Base-by-base conservation (phyloP, 257 asterid genomes). In the Buddleja alternifolia region DNA sequence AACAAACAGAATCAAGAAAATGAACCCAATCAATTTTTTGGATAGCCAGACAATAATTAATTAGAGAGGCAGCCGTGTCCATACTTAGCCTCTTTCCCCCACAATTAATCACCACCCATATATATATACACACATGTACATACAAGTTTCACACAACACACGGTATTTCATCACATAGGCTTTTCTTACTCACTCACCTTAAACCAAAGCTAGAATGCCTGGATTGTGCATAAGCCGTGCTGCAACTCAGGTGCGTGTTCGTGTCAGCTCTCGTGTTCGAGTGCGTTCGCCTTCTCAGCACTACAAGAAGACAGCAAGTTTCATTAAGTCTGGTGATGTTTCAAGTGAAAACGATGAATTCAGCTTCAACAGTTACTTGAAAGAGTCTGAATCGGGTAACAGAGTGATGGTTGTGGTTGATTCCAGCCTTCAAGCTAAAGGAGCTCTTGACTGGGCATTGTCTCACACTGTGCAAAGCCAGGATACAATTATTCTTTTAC, bases 341-440 rank as follows among this genome's bases (percentile, higher is more conserved):
- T 77, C 88, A 44, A 73, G 75, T 58, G 83, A 80, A 16, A 44
- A 36, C 67, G 52, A 64, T 8, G 86, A 81, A n/a, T 60, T 78
- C 75, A 67, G 78, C 69, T 80, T 78, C 81, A 70, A 63, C 19
- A 61, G 69, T 47, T 69, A 66, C 20, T 60, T 75, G 47, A 64
- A 84, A 0, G 89, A 79, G 21, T 63, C 80, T 0, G 84, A 86
- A 56, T 16, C 65, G 10, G 85, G 93, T 60, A 92, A 93, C 73
- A 76, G 88, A 69, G 98, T 88, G 14, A 90, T 93, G 98, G 89
- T 90, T n/a, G 94, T 88, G 39, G 82, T 93, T 29, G 97, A 90
- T 65, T 73, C 85, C 2, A 71, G 83, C 44, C 52, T 50, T 0
- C 94, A 88, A 76, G 86, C 97, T 9, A 82, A 81, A 76, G 83